Percentiles rank a stretch among this genome's conserved stretches.
phyloP scores from a whole-genome alignment of 140 eudicot genomes.

The Ambrosia hybrid region DNA sequence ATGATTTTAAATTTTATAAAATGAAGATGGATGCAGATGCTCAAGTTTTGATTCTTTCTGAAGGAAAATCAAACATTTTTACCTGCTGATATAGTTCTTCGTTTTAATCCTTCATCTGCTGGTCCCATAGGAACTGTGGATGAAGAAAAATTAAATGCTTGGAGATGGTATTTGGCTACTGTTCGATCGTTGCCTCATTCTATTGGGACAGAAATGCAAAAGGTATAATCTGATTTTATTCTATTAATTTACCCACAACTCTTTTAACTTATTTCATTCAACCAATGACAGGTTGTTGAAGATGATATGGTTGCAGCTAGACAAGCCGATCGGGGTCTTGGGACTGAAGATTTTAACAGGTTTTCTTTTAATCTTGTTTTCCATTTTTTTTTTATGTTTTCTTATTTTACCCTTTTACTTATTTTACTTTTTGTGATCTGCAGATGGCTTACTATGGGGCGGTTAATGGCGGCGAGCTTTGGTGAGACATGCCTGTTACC shows the following conservation, averaged over 20 bases:
- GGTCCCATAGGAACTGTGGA: slow-evolving; percentile 31
- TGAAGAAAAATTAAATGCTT: slow-evolving; percentile 51
- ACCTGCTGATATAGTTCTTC: slow-evolving; percentile 79
- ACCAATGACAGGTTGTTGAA: slow-evolving; percentile 58
- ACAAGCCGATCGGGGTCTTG: slow-evolving; percentile 71
- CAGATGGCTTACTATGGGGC: slow-evolving; percentile 87
- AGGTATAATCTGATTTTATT: slow-evolving; percentile 43
- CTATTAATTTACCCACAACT: neutral
- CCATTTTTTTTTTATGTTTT: neutral
- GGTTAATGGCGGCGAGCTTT: slow-evolving; percentile 67
- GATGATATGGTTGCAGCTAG: slow-evolving; percentile 89
- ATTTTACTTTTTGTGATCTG: slow-evolving; percentile 15
- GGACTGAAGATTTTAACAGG: slow-evolving; percentile 82
- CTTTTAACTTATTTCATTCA: neutral
- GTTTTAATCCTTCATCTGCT: slow-evolving; percentile 59
- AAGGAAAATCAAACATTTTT: slow-evolving; percentile 78
- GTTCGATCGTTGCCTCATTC: slow-evolving; percentile 65
- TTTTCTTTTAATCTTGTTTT: neutral
- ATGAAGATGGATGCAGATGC: slow-evolving; percentile 94
- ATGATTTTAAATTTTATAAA: slow-evolving; percentile 75
- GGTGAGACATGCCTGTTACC: slow-evolving; percentile 61
- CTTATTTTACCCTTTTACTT: neutral
- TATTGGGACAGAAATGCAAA: slow-evolving; percentile 70
- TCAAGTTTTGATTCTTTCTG: slow-evolving; percentile 74
- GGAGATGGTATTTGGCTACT: slow-evolving; percentile 95